A percentile compares a stretch with the other conserved stretches of the same genome.
phyloP scores from a whole-genome alignment of 495 filamentous ascomycete species.

The Aspergillus diversus region DNA sequence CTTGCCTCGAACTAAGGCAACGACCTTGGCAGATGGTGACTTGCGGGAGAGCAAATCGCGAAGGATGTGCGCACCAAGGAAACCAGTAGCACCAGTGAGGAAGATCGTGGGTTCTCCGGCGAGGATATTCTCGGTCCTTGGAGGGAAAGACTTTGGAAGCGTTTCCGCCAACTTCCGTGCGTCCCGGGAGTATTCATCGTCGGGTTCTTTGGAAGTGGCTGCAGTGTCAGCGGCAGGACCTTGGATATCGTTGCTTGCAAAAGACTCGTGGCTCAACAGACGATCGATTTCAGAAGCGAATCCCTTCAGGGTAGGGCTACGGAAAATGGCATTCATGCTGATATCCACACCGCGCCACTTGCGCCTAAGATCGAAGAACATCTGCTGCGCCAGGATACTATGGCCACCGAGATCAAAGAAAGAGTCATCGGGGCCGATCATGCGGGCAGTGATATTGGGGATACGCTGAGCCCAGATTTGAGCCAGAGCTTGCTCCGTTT shows the following conservation, averaged over 20 bases:
- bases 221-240: slow-evolving; percentile 30
- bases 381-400: slow-evolving; percentile 82
- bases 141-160: slow-evolving; percentile 48
- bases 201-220: slow-evolving; percentile 35
- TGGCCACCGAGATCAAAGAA: slow-evolving; percentile 94
- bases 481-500: slow-evolving; percentile 70
- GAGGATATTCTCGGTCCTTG: slow-evolving; percentile 32
- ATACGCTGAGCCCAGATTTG: slow-evolving; percentile 66
- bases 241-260: slow-evolving; percentile 37
- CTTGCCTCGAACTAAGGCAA: slow-evolving; percentile 77
- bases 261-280: slow-evolving; percentile 45
- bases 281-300: slow-evolving; percentile 79
- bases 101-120: slow-evolving; percentile 63
- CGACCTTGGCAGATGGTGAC: slow-evolving; percentile 62
- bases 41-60: slow-evolving; percentile 69
- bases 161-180: slow-evolving; percentile 57
- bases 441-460: slow-evolving; percentile 55
- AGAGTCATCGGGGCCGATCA: slow-evolving; percentile 64
- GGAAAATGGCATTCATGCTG: slow-evolving; percentile 76
- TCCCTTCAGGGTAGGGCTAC: slow-evolving; percentile 69
- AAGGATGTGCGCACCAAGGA: slow-evolving; percentile 83
- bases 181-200: slow-evolving; percentile 70
- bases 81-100: slow-evolving; percentile 90
- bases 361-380: slow-evolving; percentile 70
- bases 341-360: slow-evolving; percentile 69